Evolutionary conservation across 805 yeast species (phyloP).

Genomic region (Zygotorulaspora chibaensis): DNA sequence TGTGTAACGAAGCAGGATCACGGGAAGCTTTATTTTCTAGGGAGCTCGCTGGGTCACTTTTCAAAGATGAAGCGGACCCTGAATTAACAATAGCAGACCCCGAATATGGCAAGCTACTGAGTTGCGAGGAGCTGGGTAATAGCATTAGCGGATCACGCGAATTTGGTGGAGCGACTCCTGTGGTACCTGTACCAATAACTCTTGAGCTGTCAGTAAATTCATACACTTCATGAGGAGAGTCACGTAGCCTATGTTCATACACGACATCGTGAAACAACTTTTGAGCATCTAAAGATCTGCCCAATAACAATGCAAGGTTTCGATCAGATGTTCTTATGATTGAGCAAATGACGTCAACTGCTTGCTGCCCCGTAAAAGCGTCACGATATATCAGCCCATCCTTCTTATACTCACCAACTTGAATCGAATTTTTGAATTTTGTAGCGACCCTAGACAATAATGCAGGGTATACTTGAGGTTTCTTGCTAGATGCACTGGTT

Average conservation of each 20-base stretch:
- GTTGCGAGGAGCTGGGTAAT: slow-evolving; percentile 19
- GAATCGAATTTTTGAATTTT: slow-evolving; percentile 64
- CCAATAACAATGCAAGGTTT: slow-evolving; percentile 80
- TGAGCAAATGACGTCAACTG: slow-evolving; percentile 83
- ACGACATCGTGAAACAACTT: slow-evolving; percentile 93
- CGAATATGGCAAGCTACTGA: slow-evolving; percentile 9
- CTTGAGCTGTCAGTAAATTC: slow-evolving; percentile 55
- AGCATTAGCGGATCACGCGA: slow-evolving; percentile 29
- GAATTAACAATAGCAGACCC: slow-evolving; percentile 14
- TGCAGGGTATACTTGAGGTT: slow-evolving; percentile 86
- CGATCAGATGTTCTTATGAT: slow-evolving; percentile 88
- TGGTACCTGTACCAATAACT: slow-evolving; percentile 28
- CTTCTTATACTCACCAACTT: slow-evolving; percentile 73
- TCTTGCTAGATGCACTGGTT: slow-evolving; percentile 38
- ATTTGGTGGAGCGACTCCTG: slow-evolving; percentile 23
- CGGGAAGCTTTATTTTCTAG: slow-evolving; percentile 11
- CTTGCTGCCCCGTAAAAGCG: slow-evolving; percentile 89
- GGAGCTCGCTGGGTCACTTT: slow-evolving; percentile 26
- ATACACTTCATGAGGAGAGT: slow-evolving; percentile 81
- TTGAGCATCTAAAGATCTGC: slow-evolving; percentile 91
- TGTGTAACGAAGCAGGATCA: slow-evolving; percentile 26
- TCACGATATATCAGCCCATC: slow-evolving; percentile 90
- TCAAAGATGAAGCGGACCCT: slow-evolving; percentile 19
- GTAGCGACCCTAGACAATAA: slow-evolving; percentile 78
- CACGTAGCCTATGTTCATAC: slow-evolving; percentile 88